Conservation (phyloP, 345 rosid genomes). For the Lumnitzera littorea region DNA sequence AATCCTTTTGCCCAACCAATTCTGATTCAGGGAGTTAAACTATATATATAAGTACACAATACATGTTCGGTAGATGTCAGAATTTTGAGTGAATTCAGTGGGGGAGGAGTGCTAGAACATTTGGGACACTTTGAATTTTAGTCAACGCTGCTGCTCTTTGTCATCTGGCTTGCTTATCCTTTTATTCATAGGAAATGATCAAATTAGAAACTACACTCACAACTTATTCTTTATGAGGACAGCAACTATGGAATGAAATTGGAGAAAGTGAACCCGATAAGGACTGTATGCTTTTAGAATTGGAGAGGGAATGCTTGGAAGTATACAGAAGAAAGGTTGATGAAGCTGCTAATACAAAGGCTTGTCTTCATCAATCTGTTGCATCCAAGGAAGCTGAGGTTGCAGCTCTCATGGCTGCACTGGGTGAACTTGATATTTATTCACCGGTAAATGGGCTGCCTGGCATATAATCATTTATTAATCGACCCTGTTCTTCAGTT, state of each 20-base stretch:
- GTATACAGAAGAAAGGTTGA: slow-evolving; percentile 87
- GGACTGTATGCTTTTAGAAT: slow-evolving; percentile 71
- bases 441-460: slow-evolving; percentile 41
- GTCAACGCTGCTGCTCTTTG: no score
- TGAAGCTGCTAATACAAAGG: slow-evolving; percentile 85
- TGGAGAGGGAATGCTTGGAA: slow-evolving; percentile 92
- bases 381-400: slow-evolving; percentile 93
- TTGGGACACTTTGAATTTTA: no score
- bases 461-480: neutral
- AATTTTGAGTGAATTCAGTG: no score
- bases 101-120: no score
- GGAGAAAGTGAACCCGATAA: slow-evolving; percentile 87
- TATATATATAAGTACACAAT: no score
- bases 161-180: no score
- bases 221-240: slow-evolving; percentile 21
- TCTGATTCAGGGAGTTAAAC: no score
- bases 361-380: slow-evolving; percentile 84
- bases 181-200: neutral
- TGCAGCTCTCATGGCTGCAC: slow-evolving; percentile 84
- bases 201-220: neutral
- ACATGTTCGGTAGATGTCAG: no score
- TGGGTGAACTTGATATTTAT: slow-evolving; percentile 64
- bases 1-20: no score
- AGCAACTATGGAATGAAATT: slow-evolving; percentile 97
- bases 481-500: neutral